Conservation (phyloP, 768 basidiomycete species). For the Royoungia palumana region DNA sequence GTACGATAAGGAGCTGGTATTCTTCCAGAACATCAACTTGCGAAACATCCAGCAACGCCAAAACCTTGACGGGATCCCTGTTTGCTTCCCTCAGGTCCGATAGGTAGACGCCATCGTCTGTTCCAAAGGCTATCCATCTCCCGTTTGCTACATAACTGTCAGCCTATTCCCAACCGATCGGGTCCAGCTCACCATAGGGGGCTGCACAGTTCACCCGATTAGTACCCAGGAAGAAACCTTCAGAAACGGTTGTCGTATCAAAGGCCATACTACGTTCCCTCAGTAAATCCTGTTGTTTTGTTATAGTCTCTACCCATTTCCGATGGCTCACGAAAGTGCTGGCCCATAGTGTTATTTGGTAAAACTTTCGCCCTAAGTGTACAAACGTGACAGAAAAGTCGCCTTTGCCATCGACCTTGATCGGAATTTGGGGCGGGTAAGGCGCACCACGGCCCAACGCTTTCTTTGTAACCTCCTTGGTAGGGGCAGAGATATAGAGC, state of each 20-base stretch:
- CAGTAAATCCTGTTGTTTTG: conserved; percentile 83
- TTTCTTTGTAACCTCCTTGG: conserved; percentile 43
- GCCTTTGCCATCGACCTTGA: conserved; percentile 65
- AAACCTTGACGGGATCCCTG: conserved; percentile 84
- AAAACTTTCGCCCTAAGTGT: conserved; percentile 90
- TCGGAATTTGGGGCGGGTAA: conserved; percentile 46
- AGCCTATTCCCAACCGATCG: not conserved
- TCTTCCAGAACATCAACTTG: conserved; percentile 97
- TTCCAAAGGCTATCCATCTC: conserved; percentile 89
- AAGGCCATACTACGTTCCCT: conserved; percentile 84
- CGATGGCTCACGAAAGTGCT: conserved; percentile 77
- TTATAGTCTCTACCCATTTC: conserved; percentile 93
- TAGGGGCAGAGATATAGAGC: conserved; percentile 70
- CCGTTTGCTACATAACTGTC: conserved; percentile 58
- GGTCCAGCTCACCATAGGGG: conserved; percentile 65
- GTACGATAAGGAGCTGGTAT: conserved; percentile 92
- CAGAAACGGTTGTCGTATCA: conserved; percentile 78
- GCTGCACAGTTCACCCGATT: conserved; percentile 94
- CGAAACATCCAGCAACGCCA: conserved; percentile 82
- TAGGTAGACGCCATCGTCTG: conserved; percentile 94
- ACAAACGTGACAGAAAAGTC: conserved; percentile 92
- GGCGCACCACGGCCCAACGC: conserved; percentile 39
- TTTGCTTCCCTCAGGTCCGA: conserved; percentile 77
- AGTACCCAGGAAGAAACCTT: conserved; percentile 80
- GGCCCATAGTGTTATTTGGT: conserved; percentile 90